Percentiles rank a stretch among this genome's conserved stretches.
phyloP scores from a whole-genome alignment of 2,329 filamentous ascomycete species.

The Ascochyta koolunga region DNA sequence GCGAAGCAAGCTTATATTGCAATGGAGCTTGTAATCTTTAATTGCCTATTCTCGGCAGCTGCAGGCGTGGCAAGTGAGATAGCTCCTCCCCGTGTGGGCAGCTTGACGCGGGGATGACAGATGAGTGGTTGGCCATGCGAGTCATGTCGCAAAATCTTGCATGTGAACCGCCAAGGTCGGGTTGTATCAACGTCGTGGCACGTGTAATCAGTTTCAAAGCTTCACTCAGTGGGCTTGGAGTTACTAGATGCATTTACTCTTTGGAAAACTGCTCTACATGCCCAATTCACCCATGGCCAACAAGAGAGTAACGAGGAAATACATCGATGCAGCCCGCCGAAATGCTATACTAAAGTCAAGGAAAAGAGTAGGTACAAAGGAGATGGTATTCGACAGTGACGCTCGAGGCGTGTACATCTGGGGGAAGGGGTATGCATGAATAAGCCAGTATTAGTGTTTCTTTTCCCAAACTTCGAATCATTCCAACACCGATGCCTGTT shows the following conservation, averaged over 20 bases:
- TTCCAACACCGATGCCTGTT: constrained; percentile 19
- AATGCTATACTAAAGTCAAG: constrained; percentile 37
- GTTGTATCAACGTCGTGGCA: constrained; percentile 11
- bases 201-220: not conserved
- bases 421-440: constrained; percentile 32
- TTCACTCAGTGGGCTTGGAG: not conserved
- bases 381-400: constrained; percentile 35
- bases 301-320: constrained; percentile 17
- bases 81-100: constrained; percentile 21
- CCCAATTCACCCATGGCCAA: constrained; percentile 11
- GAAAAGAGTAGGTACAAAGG: constrained; percentile 38
- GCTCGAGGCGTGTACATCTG: constrained; percentile 16
- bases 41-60: constrained; percentile 16
- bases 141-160: constrained; percentile 18
- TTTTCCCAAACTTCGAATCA: constrained; percentile 22
- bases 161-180: constrained; percentile 36
- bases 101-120: constrained; percentile 21
- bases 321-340: constrained; percentile 34
- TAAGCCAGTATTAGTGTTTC: constrained; percentile 40
- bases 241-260: constrained; percentile 7
- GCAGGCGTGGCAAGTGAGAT: constrained; percentile 14
- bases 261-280: constrained; percentile 9
- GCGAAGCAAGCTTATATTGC: constrained; percentile 8
- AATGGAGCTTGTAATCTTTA: constrained; percentile 5
- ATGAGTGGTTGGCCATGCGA: constrained; percentile 22